Evolutionary conservation across 441 rosid species (phyloP), one percentile per base, ranked within the genome.

Genomic region (Adansonia madagascariensis): DNA sequence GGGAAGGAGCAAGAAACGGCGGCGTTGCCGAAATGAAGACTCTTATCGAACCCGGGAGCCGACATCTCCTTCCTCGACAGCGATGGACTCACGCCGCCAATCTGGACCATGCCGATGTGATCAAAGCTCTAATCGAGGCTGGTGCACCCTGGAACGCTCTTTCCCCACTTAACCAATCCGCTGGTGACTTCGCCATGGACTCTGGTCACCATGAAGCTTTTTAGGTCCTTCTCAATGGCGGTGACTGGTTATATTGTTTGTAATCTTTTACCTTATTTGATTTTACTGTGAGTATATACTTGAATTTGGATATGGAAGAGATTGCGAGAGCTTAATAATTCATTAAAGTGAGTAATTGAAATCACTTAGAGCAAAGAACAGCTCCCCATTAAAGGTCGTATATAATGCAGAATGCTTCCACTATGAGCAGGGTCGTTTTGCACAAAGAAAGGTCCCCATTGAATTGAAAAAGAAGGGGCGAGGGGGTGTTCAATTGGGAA

Each of bases 101-200:
- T 85, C 72, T 59, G 43, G 99, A 97, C 71, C 91, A 88, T 78
- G 65, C 86, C 14, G 83, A 82, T 62, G 88, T 82, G 2, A 83
- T 85, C 55, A 83, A 81, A 55, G 80, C 85, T 44, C 88, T 95
- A 52, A 93, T 93, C 27, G 94, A 89, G 50, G 87, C 93, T 2
- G 96, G 96, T 18, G 94, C 98, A 8, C 96, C 98, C 15, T 95
- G 98, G 98, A 95, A 92, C 78, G 98, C 98, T 1, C 80, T 93
- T 50, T 84, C 97, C 18, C 92, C 89, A 2, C 83, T 91, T 18
- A 85, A 85, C 64, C 80, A 87, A 55, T 95, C 97, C 44, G 94
- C 97, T 0, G 99, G 96, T 9, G 97, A 91, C 64, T 88, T 91
- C 55, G 93, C 98, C 52, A 90, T 93, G 97, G 94, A 89, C 71